phyloP scores from a whole-genome alignment of 73 alveolate species.

The Paramecium biaurelia region DNA sequence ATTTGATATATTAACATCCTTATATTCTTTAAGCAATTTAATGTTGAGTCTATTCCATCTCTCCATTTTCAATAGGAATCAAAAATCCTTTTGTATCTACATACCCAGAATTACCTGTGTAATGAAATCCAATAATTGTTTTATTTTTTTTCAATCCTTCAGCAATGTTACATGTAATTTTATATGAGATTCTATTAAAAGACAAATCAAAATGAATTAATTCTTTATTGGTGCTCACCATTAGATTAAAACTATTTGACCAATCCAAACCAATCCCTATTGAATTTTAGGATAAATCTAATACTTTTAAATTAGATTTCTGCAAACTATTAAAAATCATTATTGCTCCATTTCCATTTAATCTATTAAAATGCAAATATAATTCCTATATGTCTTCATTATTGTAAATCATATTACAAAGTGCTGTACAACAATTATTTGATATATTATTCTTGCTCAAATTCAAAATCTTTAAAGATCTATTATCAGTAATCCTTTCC shows the following conservation, averaged over 20 bases:
- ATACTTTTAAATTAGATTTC: conserved; percentile 31
- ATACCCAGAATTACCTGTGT: conserved; percentile 58
- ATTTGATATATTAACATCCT: conserved; percentile 47
- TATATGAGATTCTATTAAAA: neutral
- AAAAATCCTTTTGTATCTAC: conserved; percentile 60
- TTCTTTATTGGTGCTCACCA: conserved; percentile 20
- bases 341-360: neutral
- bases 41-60: conserved; percentile 11
- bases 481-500: conserved; percentile 5
- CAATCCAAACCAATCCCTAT: neutral
- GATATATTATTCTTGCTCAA: neutral
- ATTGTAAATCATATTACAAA: neutral
- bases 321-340: conserved; percentile 42
- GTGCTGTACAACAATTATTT: neutral
- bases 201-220: conserved; percentile 50
- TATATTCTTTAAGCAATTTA: neutral
- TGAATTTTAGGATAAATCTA: conserved; percentile 51
- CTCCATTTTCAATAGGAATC: conserved; percentile 45
- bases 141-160: conserved; percentile 43
- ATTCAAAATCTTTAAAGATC: neutral
- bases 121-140: conserved; percentile 60
- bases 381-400: conserved; percentile 15
- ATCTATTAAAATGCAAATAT: conserved; percentile 1
- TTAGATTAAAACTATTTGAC: neutral
- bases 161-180: neutral